These are phyloP conservation scores for Lantana camara DNA, from an alignment of 257 asterid genomes.

Conservation along the genomic window DNA sequence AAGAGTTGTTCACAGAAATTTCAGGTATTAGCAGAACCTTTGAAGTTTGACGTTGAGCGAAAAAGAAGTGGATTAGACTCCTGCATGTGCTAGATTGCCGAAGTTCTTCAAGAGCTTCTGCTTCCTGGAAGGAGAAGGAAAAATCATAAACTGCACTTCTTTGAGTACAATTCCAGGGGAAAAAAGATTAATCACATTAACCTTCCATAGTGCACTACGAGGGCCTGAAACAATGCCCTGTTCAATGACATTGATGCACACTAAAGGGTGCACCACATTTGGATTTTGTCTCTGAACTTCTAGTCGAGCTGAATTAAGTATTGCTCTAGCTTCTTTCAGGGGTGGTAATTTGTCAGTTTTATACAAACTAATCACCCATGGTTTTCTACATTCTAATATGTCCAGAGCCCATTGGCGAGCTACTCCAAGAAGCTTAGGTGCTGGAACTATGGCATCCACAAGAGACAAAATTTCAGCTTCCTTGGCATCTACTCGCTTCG, in stretches of 20 bases:
- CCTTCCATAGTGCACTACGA: conserved; percentile 53
- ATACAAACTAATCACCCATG: conserved; percentile 51
- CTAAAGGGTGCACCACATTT: conserved; percentile 43
- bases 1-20: conserved; percentile 19
- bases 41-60: conserved; percentile 51
- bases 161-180: conserved; percentile 5
- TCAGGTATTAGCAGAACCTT: conserved; percentile 44
- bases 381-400: conserved; percentile 44
- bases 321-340: conserved; percentile 45
- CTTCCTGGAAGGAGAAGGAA: conserved; percentile 45
- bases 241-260: conserved; percentile 59
- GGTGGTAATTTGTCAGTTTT: conserved; percentile 55
- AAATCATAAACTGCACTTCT: conserved; percentile 14
- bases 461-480: conserved; percentile 50
- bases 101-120: conserved; percentile 54
- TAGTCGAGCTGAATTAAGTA: conserved; percentile 47
- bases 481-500: conserved; percentile 53
- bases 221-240: conserved; percentile 56
- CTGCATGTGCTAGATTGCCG: conserved; percentile 59
- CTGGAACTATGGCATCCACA: conserved; percentile 58
- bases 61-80: conserved; percentile 57
- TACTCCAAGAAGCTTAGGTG: conserved; percentile 45
- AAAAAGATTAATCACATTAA: conserved; percentile 14
- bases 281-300: conserved; percentile 43
- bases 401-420: conserved; percentile 65